These are phyloP conservation scores for Albizia julibrissin DNA, from an alignment of 306 rosid species.

Conservation along the genomic window DNA sequence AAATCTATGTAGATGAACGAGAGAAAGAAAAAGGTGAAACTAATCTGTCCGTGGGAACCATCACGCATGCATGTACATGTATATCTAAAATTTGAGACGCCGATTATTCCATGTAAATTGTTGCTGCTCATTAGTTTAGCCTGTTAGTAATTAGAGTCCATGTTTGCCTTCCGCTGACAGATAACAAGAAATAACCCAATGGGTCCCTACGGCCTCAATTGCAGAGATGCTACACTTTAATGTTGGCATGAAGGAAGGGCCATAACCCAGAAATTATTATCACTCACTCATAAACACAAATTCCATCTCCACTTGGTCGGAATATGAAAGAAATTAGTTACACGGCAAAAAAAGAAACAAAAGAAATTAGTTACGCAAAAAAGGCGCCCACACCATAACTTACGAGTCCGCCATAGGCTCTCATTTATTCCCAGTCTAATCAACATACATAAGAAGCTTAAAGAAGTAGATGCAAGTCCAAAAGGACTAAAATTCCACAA, in stretches of 20 bases:
- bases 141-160: neutral
- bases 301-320: neutral
- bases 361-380: neutral
- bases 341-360: neutral
- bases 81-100: neutral
- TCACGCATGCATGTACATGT: no score
- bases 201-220: neutral
- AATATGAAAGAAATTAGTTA: neutral
- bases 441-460: constrained; percentile 27
- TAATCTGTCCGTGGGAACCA: no score
- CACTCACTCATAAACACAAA: neutral
- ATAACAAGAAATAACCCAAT: neutral
- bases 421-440: constrained; percentile 18
- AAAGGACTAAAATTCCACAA: constrained; percentile 19
- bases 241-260: neutral
- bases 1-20: neutral
- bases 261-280: neutral
- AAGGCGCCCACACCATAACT: neutral
- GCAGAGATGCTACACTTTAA: neutral
- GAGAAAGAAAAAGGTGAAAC: neutral
- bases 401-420: constrained; percentile 23
- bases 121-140: neutral
- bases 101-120: neutral
- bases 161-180: neutral
- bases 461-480: constrained; percentile 1